phyloP scores from a whole-genome alignment of 306 rosid species.

The Corylus avellana region DNA sequence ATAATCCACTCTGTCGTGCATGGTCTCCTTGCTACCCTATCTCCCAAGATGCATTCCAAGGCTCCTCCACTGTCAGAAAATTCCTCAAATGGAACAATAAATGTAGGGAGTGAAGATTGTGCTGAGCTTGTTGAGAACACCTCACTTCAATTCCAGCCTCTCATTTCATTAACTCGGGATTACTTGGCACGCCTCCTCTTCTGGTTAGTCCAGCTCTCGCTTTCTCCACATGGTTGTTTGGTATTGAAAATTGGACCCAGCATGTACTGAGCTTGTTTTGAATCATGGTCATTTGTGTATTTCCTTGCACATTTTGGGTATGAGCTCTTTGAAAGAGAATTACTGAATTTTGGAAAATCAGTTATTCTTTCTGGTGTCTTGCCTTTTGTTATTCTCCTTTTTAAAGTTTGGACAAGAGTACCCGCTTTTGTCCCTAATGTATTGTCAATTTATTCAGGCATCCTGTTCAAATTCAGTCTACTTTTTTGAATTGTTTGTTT shows the following conservation, averaged over 20 bases:
- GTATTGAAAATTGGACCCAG: constrained; percentile 9
- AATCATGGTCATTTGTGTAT: not conserved
- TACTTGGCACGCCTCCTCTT: constrained; percentile 90
- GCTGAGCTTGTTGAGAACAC: constrained; percentile 84
- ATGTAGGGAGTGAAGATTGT: constrained; percentile 67
- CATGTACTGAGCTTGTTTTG: constrained; percentile 20
- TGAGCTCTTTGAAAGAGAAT: not conserved
- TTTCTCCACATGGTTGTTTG: not conserved
- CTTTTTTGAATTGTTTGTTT: not conserved
- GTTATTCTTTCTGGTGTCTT: not conserved
- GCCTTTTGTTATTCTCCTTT: not conserved
- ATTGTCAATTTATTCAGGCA: not conserved
- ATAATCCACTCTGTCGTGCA: constrained; percentile 80
- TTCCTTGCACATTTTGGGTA: not conserved
- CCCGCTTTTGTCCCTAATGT: not conserved
- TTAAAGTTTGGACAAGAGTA: not conserved
- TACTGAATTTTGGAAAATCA: not conserved
- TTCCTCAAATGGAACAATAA: constrained; percentile 48
- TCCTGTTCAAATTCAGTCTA: not conserved
- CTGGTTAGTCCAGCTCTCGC: constrained; percentile 59
- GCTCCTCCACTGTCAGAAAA: constrained; percentile 64
- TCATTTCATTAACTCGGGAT: constrained; percentile 72
- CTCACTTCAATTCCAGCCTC: constrained; percentile 81
- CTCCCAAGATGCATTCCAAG: constrained; percentile 89
- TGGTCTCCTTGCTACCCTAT: constrained; percentile 93